Percentiles rank a stretch among this genome's conserved stretches.
These are phyloP conservation scores for Chlorociboria aeruginascens DNA, from an alignment of 495 filamentous ascomycete genomes.

Conservation along the genomic window DNA sequence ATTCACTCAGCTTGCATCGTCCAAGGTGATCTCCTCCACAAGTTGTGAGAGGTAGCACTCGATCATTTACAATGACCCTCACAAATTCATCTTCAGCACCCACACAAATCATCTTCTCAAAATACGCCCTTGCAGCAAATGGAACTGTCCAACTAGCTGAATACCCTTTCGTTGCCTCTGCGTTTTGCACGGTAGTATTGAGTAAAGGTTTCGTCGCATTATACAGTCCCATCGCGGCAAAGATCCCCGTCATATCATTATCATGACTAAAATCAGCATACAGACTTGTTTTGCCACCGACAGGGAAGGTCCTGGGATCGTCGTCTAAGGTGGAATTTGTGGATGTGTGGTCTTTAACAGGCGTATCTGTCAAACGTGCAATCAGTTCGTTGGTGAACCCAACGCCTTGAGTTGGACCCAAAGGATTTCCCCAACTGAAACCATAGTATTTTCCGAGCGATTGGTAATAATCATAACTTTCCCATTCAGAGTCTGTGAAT, in stretches of 20 bases:
- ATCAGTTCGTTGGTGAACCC: constrained; percentile 79
- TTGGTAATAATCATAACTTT: constrained; percentile 63
- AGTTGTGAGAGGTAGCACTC: constrained; percentile 55
- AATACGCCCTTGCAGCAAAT: constrained; percentile 63
- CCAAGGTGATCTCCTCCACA: constrained; percentile 58
- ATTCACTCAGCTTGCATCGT: constrained; percentile 50
- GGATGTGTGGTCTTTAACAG: constrained; percentile 57
- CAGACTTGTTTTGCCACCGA: constrained; percentile 37
- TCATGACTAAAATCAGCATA: constrained; percentile 88
- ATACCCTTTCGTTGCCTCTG: constrained; percentile 34
- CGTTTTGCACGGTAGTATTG: constrained; percentile 33
- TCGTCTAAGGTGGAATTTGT: constrained; percentile 63
- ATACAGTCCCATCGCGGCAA: constrained; percentile 64
- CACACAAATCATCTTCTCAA: constrained; percentile 72
- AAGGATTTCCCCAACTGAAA: constrained; percentile 58
- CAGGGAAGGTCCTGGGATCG: constrained; percentile 50
- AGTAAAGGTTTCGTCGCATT: constrained; percentile 40
- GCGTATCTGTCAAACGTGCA: constrained; percentile 54
- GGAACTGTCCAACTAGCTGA: constrained; percentile 66
- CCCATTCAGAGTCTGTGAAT: constrained; percentile 60
- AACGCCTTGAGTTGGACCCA: constrained; percentile 71
- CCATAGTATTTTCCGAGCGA: constrained; percentile 71
- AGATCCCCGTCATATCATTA: constrained; percentile 65
- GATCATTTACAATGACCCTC: constrained; percentile 68
- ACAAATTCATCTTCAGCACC: constrained; percentile 44